Conservation (phyloP, 2,329 filamentous ascomycete species). For the Paracoccidioides brasiliensis region DNA sequence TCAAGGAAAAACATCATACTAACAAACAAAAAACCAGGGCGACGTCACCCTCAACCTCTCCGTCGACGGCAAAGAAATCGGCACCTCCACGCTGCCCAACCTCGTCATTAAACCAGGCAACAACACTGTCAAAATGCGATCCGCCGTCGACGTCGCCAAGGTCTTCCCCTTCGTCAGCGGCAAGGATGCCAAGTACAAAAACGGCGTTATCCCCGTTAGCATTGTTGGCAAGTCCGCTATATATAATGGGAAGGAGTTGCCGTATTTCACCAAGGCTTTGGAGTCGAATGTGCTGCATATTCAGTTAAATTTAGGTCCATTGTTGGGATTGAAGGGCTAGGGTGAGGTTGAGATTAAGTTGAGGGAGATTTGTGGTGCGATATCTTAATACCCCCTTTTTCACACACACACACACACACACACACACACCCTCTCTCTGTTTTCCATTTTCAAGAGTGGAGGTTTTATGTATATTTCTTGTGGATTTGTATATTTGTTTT, state of each 20-base stretch:
- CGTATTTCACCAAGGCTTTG: constrained; percentile 43
- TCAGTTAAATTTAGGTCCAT: constrained; percentile 29
- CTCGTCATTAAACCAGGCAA: constrained; percentile 42
- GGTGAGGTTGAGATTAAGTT: background rate
- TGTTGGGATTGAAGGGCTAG: background rate
- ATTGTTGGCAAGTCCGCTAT: constrained; percentile 39
- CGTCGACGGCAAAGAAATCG: constrained; percentile 36
- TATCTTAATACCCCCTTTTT: no score
- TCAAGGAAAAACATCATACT: background rate
- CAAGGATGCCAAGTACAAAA: constrained; percentile 24
- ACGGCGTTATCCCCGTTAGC: constrained; percentile 39
- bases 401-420: no score
- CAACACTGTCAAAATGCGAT: constrained; percentile 40
- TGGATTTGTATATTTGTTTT: no score
- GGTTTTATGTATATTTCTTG: no score
- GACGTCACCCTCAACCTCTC: constrained; percentile 44
- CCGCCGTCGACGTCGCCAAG: constrained; percentile 33
- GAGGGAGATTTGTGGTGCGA: background rate
- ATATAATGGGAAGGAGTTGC: constrained; percentile 37
- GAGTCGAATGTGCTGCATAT: constrained; percentile 33
- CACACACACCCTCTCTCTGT: no score
- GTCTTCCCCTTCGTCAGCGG: constrained; percentile 19
- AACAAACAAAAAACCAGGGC: constrained; percentile 24
- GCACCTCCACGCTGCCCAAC: constrained; percentile 37
- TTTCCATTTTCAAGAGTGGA: no score